Conservation (phyloP, 1,139 yeast species). For the Suhomyces chickasaworum region DNA sequence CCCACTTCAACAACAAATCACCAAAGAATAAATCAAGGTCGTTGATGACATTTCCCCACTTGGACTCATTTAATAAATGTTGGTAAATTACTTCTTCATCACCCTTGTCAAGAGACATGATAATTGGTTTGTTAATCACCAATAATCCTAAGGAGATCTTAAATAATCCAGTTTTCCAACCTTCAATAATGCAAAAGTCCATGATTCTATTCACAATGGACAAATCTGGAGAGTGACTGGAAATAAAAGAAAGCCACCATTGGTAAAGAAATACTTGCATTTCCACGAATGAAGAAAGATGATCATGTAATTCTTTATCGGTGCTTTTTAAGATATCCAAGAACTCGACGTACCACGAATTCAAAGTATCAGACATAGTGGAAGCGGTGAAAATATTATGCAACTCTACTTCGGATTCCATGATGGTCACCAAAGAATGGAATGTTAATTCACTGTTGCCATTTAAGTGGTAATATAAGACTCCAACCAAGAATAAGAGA, state of each 20-base stretch:
- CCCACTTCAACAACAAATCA: slow-evolving; percentile 40
- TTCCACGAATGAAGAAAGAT: slow-evolving; percentile 47
- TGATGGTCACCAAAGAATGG: slow-evolving; percentile 57
- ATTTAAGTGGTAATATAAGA: slow-evolving; percentile 54
- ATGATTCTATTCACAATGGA: slow-evolving; percentile 52
- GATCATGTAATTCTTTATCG: slow-evolving; percentile 47
- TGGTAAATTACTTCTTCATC: slow-evolving; percentile 66
- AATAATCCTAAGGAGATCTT: slow-evolving; percentile 61
- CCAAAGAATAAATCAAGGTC: slow-evolving; percentile 51
- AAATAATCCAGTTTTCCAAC: slow-evolving; percentile 64
- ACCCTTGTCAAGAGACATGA: slow-evolving; percentile 47
- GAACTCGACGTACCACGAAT: slow-evolving; percentile 57
- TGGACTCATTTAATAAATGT: slow-evolving; percentile 58
- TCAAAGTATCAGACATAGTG: slow-evolving; percentile 58
- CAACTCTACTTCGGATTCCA: slow-evolving; percentile 62
- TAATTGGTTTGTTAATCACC: slow-evolving; percentile 51
- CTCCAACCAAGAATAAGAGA: slow-evolving; percentile 65
- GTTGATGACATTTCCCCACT: slow-evolving; percentile 53
- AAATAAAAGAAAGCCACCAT: slow-evolving; percentile 69
- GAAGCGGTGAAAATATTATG: slow-evolving; percentile 58
- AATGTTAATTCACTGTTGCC: slow-evolving; percentile 50
- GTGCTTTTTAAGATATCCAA: slow-evolving; percentile 41
- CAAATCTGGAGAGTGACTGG: slow-evolving; percentile 61
- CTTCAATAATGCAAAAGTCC: slow-evolving; percentile 62
- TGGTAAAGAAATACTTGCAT: slow-evolving; percentile 53